Conservation (phyloP, 352 stramenopile species). For the Saprolegnia parasitica region DNA sequence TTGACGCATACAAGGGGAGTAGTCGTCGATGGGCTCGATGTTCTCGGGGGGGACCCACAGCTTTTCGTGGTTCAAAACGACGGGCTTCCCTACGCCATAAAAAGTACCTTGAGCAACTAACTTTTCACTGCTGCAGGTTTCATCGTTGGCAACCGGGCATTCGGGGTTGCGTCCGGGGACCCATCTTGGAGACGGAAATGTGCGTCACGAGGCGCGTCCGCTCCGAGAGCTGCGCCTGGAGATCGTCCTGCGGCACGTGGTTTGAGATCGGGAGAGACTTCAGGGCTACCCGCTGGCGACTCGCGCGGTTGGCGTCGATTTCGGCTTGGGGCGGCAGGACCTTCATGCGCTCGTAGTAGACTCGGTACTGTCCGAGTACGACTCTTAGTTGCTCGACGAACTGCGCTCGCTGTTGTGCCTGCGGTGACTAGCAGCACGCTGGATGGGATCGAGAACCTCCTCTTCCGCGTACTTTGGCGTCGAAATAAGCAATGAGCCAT, state of each 20-base stretch:
- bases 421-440: not conserved
- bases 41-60: conserved; percentile 53
- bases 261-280: too few species aligned
- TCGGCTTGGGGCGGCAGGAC: conserved; percentile 1
- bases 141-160: conserved; percentile 16
- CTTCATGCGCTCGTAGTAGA: conserved; percentile 15
- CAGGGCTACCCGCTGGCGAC: not conserved
- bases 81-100: conserved; percentile 33
- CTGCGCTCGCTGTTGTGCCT: not conserved
- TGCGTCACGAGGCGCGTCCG: conserved; percentile 16
- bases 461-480: conserved; percentile 8
- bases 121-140: too few species aligned
- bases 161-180: not conserved
- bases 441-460: not conserved
- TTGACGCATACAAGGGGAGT: conserved; percentile 30
- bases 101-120: not conserved
- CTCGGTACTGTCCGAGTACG: conserved; percentile 13
- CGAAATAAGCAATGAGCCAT: conserved; percentile 21
- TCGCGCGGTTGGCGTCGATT: conserved; percentile 2
- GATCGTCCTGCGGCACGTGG: too few species aligned
- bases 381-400: conserved; percentile 5
- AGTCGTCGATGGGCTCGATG: conserved; percentile 30
- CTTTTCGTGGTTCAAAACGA: conserved; percentile 58
- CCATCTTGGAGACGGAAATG: conserved; percentile 8
- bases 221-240: conserved; percentile 16